A percentile compares a stretch with the other conserved stretches of the same genome.
Conservation (phyloP, 352 stramenopile genomes). For the Phytophthora fragariae region DNA sequence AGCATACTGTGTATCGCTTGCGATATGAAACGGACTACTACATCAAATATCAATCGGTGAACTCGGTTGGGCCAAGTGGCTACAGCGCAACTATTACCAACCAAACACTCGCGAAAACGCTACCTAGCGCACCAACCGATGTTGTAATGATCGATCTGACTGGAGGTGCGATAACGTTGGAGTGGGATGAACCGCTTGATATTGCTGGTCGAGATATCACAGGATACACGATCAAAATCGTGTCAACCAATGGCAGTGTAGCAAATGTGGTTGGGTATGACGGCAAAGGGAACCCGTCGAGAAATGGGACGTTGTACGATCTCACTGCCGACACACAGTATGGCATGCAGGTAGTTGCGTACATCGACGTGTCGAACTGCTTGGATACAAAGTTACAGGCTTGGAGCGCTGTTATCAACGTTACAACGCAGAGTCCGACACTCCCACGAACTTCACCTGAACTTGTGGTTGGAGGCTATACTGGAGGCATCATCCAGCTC, state of each 20-base stretch:
- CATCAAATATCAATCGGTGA: constrained; percentile 62
- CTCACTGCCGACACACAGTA: constrained; percentile 41
- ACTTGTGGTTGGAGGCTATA: constrained; percentile 33
- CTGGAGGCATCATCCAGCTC: constrained; percentile 52
- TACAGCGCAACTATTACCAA: constrained; percentile 32
- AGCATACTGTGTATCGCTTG: constrained; percentile 47
- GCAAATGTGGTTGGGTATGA: constrained; percentile 54
- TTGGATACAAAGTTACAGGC: constrained; percentile 32
- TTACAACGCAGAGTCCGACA: constrained; percentile 29
- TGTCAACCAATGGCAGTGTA: not conserved
- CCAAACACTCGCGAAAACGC: constrained; percentile 50
- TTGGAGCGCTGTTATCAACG: constrained; percentile 25
- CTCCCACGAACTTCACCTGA: constrained; percentile 32
- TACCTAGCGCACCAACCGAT: constrained; percentile 49
- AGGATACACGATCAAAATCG: constrained; percentile 56
- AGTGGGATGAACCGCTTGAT: constrained; percentile 66
- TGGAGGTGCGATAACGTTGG: constrained; percentile 50
- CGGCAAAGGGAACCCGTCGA: constrained; percentile 31
- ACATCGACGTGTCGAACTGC: constrained; percentile 50
- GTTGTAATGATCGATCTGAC: constrained; percentile 38
- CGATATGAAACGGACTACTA: constrained; percentile 43
- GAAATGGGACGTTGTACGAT: constrained; percentile 40
- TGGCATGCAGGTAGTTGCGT: constrained; percentile 43
- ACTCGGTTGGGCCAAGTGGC: constrained; percentile 53
- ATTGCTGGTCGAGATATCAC: constrained; percentile 53